Conservation (phyloP, 306 rosid genomes). For the Casuarina cunninghamiana region DNA sequence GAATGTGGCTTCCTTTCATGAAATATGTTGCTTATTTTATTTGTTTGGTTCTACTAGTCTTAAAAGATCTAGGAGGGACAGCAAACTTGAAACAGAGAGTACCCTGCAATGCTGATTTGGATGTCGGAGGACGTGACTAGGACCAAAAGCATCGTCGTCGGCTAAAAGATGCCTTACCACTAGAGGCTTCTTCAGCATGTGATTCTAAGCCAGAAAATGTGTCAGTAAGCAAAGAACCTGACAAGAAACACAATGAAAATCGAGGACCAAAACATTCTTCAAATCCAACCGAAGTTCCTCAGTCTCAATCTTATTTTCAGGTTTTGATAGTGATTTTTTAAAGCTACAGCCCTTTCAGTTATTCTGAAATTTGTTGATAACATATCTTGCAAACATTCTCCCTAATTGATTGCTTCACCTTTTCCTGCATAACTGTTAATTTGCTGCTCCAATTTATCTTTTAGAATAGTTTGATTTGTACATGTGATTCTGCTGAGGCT, state of each 20-base stretch:
- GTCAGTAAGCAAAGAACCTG: constrained; percentile 39
- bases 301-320: constrained; percentile 66
- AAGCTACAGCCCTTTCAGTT: neutral
- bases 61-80: constrained; percentile 77
- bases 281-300: constrained; percentile 43
- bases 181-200: constrained; percentile 25
- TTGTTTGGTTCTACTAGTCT: constrained; percentile 49
- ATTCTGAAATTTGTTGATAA: neutral
- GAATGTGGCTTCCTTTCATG: constrained; percentile 18
- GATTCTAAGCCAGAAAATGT: constrained; percentile 46
- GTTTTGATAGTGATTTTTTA: constrained; percentile 34
- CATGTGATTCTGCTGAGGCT: neutral
- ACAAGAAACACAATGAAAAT: constrained; percentile 37
- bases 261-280: constrained; percentile 44
- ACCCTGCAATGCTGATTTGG: constrained; percentile 28
- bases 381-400: neutral
- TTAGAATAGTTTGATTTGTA: neutral
- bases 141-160: constrained; percentile 43
- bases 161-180: constrained; percentile 40
- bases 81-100: constrained; percentile 47
- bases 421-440: constrained; percentile 6
- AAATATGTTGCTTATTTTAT: constrained; percentile 5
- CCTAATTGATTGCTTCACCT: constrained; percentile 6
- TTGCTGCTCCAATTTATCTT: neutral
- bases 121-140: constrained; percentile 42